Conservation (phyloP, 108 stramenopile genomes). For the Schizochytrium sp. region DNA sequence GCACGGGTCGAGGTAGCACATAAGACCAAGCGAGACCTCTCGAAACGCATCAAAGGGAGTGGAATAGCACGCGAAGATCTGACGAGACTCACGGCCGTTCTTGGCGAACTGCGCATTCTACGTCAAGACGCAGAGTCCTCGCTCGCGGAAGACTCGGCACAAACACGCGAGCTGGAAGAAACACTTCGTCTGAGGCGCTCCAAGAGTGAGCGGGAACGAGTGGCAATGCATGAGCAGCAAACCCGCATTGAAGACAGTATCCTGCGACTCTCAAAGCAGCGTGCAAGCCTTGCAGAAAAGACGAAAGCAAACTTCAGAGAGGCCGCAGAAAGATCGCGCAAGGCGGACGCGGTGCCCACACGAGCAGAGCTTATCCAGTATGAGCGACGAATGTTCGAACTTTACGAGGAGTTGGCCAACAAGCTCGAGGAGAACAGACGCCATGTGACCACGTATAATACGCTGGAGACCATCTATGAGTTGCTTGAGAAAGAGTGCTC, state of each 20-base stretch:
- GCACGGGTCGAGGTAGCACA: too few species aligned
- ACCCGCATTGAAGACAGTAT: background rate
- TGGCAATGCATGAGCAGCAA: too few species aligned
- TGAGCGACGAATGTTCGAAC: conserved; percentile 37
- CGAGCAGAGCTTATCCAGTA: conserved; percentile 39
- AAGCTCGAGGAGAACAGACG: conserved; percentile 37
- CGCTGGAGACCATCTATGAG: conserved; percentile 17
- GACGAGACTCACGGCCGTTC: too few species aligned
- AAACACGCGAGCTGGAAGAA: too few species aligned
- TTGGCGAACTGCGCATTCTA: too few species aligned
- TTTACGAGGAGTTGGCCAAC: conserved; percentile 34
- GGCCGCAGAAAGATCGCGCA: background rate
- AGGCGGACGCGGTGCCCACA: conserved; percentile 32
- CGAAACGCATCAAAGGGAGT: too few species aligned
- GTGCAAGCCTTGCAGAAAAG: background rate
- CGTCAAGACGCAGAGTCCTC: too few species aligned
- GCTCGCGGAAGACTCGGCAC: too few species aligned
- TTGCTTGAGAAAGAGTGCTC: conserved; percentile 35
- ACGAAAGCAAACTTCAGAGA: background rate
- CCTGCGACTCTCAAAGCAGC: background rate
- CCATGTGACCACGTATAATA: conserved; percentile 34
- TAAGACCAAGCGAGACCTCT: too few species aligned
- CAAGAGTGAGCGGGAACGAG: too few species aligned
- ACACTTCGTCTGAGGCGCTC: too few species aligned
- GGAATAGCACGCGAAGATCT: too few species aligned